Evolutionary conservation across 176 grass and related monocot species (phyloP).

Genomic region (Oryza glumipatula): DNA sequence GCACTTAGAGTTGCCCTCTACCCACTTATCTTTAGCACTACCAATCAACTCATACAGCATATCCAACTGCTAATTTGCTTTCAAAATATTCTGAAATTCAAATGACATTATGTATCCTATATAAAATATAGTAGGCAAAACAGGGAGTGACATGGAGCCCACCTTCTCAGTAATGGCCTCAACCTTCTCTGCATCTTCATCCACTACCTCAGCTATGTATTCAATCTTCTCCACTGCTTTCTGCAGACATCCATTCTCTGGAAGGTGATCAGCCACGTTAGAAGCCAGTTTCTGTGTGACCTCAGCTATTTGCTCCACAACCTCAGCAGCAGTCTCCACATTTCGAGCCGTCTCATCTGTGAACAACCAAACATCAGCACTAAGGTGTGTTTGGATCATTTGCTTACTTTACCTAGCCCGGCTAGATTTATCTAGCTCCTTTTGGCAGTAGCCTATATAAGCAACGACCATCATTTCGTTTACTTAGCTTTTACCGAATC

Average conservation of each 20-base stretch:
- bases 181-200: constrained; percentile 66
- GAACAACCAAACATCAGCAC: neutral
- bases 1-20: neutral
- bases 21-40: neutral
- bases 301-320: constrained; percentile 67
- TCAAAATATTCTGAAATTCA: neutral
- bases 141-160: neutral
- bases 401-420: too few species aligned
- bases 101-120: neutral
- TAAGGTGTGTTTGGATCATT: too few species aligned
- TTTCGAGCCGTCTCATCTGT: constrained; percentile 52
- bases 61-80: neutral
- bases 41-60: neutral
- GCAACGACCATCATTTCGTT: too few species aligned
- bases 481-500: too few species aligned
- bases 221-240: constrained; percentile 52
- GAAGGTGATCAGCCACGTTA: constrained; percentile 54
- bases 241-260: constrained; percentile 50
- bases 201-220: constrained; percentile 60
- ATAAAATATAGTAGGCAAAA: neutral
- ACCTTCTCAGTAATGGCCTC: constrained; percentile 76
- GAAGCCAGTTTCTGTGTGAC: constrained; percentile 62
- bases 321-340: constrained; percentile 46
- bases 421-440: too few species aligned
- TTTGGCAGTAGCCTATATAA: too few species aligned